A percentile compares a stretch with the other conserved stretches of the same genome.
Conservation (phyloP, 495 filamentous ascomycete genomes). For the Trichoderma virens region DNA sequence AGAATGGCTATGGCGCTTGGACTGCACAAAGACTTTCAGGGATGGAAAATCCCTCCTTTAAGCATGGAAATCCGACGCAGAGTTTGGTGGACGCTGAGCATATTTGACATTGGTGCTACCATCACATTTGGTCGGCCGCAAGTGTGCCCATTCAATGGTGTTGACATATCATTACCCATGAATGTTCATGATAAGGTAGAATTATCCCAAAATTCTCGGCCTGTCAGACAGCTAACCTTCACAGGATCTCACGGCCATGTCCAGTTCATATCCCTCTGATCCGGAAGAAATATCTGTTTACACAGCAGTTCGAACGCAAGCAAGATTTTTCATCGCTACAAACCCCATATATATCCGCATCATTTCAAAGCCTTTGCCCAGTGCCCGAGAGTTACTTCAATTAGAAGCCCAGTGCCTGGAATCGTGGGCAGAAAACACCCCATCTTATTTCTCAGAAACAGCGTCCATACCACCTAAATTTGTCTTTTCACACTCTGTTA, state of each 20-base stretch:
- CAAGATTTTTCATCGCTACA: slow-evolving; percentile 41
- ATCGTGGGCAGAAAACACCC: slow-evolving; percentile 39
- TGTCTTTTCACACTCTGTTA: slow-evolving; percentile 30
- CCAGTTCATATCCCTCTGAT: slow-evolving; percentile 35
- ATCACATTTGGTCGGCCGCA: slow-evolving; percentile 30
- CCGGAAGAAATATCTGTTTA: slow-evolving; percentile 40
- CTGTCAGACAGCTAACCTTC: neutral
- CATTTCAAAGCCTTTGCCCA: slow-evolving; percentile 42
- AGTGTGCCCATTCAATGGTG: slow-evolving; percentile 38
- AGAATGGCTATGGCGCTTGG: slow-evolving; percentile 40
- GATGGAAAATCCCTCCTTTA: slow-evolving; percentile 15
- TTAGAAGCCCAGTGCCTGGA: slow-evolving; percentile 40
- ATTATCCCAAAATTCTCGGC: neutral
- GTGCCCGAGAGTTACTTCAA: slow-evolving; percentile 38
- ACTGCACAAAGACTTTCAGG: slow-evolving; percentile 31
- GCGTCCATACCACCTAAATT: slow-evolving; percentile 26
- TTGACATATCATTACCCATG: slow-evolving; percentile 37
- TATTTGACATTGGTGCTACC: slow-evolving; percentile 25
- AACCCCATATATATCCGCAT: slow-evolving; percentile 44
- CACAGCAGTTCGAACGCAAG: slow-evolving; percentile 41
- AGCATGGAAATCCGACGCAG: slow-evolving; percentile 23
- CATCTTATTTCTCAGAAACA: slow-evolving; percentile 37
- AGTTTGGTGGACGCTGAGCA: slow-evolving; percentile 29
- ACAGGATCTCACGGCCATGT: slow-evolving; percentile 31
- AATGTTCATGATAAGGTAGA: slow-evolving; percentile 40